A percentile compares a stretch with the other conserved stretches of the same genome.
Evolutionary conservation across 257 asterid species (phyloP).

Genomic region (Lavandula angustifolia): DNA sequence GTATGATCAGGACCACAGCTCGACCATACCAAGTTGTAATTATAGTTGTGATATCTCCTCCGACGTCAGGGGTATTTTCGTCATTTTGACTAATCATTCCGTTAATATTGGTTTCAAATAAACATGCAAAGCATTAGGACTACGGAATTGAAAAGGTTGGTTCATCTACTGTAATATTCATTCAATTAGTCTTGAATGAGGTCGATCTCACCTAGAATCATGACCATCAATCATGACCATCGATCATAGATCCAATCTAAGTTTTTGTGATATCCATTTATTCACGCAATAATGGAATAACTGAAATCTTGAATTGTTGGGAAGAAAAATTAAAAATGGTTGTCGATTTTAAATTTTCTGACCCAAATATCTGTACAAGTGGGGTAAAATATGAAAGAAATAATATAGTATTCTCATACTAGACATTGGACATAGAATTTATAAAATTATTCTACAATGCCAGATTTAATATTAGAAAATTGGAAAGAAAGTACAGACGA

Average conservation of each 20-base stretch:
- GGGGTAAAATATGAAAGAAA: not conserved
- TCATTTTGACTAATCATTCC: not conserved
- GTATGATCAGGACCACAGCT: slow-evolving; percentile 39
- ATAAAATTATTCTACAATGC: not conserved
- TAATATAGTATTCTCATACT: not conserved
- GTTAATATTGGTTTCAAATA: no score
- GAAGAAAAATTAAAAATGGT: not conserved
- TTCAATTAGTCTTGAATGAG: no score
- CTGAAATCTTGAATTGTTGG: not conserved
- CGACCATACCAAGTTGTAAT: slow-evolving; percentile 22
- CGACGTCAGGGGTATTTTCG: slow-evolving; percentile 13
- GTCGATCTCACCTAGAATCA: no score
- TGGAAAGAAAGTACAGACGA: not conserved
- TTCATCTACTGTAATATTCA: no score
- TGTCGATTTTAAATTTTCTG: not conserved
- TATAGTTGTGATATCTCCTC: slow-evolving; percentile 8
- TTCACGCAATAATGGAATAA: no score
- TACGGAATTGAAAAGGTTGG: not conserved
- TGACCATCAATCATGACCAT: no score
- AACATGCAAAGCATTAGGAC: not conserved
- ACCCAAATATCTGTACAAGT: not conserved
- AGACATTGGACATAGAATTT: not conserved
- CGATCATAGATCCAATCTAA: no score
- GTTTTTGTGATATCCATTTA: no score
- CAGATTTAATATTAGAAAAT: not conserved